Evolutionary conservation across 2,329 filamentous ascomycete genomes (phyloP), one percentile per base, ranked within the genome.

Genomic region (Rasamsonia emersonii): DNA sequence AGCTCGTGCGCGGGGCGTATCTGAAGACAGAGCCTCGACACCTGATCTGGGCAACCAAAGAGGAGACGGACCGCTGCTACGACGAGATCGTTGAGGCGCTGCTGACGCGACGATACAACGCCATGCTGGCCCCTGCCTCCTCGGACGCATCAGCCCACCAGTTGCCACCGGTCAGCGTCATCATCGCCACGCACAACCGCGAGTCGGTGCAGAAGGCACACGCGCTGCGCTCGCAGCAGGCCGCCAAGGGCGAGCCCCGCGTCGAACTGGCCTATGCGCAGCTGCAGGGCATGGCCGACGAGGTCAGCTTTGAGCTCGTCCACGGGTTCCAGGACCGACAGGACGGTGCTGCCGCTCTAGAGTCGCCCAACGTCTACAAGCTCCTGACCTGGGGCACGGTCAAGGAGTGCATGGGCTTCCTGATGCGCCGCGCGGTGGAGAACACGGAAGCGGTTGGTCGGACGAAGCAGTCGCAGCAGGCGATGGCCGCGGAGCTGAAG

Each of bases 261-360:
- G 55, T 64, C 28, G 62, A 69, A 9, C 58, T 75, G 2, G 61
- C 64, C 20, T 86, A 85, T 55, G 82, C 82, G 3, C 88, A 95
- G 62, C 73, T 95, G 1, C 82, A 89, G 64, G 88, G 89, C 24
- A 96, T 96, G 89, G 89, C 89, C 2, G 89, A 96, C 46, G 88
- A 95, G 53, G 77, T 96, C 32, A 86, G 80, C 36, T 70, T 71
- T 43, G 64, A 68, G 21, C 54, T 78, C 1, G 59, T 77, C 10
- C 59, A 71, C 36, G 60, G 46, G 41, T 58, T 48, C 46, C 48
- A 46, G 45, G 11, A 33, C 28, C 20, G 23, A 8, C 15, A 17
- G 16, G 33, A 37, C 9, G 41, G 40, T 16, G 38, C 41, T 27
- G 35, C 57, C 50, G 37, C 51, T 7, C 28, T 49, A 3, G 52